Evolutionary conservation across 305 asterid species (phyloP).

Genomic region (Salvia sclarea): DNA sequence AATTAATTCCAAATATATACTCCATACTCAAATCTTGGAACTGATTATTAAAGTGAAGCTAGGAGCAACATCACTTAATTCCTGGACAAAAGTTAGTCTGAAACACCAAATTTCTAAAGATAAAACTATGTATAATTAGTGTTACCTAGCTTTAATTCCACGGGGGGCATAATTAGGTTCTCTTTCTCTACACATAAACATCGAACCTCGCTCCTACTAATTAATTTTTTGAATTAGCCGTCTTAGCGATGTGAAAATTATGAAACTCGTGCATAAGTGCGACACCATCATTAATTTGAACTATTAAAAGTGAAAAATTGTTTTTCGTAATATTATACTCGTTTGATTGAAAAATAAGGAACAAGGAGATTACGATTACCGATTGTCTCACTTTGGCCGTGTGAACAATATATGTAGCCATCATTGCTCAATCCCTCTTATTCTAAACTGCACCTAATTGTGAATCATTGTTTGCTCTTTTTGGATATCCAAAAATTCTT

Average conservation of each 20-base stretch:
- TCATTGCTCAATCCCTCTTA: conserved; percentile 24
- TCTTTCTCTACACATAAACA: neutral
- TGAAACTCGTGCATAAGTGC: conserved; percentile 29
- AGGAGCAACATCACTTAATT: neutral
- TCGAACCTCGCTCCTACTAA: neutral
- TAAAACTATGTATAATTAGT: neutral
- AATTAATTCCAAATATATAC: neutral
- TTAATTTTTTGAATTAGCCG: conserved; percentile 24
- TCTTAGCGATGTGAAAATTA: neutral
- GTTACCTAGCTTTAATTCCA: neutral
- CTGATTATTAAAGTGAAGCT: conserved; percentile 2
- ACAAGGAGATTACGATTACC: neutral
- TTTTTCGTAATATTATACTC: neutral
- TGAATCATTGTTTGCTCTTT: neutral
- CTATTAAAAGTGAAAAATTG: neutral
- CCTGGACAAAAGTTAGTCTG: neutral
- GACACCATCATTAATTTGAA: conserved; percentile 25
- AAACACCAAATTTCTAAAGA: neutral
- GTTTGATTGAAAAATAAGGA: conserved; percentile 4
- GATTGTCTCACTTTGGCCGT: conserved; percentile 27
- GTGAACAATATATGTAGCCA: conserved; percentile 30
- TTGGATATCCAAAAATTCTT: neutral
- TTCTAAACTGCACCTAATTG: conserved; percentile 15
- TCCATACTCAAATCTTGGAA: neutral
- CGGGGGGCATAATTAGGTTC: neutral